These are phyloP conservation scores for Lentinula raphanica DNA, from an alignment of 768 basidiomycete genomes.

Conservation along the genomic window DNA sequence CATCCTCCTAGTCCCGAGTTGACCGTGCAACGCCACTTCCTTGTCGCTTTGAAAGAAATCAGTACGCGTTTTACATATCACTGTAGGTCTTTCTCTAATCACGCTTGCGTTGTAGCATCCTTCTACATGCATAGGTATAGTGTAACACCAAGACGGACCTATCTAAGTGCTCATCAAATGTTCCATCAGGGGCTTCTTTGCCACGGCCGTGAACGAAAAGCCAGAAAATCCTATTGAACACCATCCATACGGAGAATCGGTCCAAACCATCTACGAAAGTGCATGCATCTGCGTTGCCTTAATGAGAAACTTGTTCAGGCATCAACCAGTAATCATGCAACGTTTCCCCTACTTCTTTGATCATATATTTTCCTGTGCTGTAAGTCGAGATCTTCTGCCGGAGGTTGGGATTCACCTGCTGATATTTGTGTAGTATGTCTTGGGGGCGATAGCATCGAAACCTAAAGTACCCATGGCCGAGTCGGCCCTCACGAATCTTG, in stretches of 20 bases:
- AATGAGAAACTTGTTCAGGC: constrained; percentile 58
- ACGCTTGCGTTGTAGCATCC: constrained; percentile 34
- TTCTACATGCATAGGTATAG: constrained; percentile 56
- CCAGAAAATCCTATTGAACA: constrained; percentile 56
- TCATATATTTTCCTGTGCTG: constrained; percentile 68
- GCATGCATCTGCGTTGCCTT: constrained; percentile 65
- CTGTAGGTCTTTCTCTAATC: constrained; percentile 1
- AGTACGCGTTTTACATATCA: constrained; percentile 34
- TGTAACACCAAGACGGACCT: not conserved
- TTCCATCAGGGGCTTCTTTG: constrained; percentile 57
- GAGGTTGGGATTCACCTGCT: no score
- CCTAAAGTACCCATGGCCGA: constrained; percentile 60
- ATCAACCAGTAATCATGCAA: constrained; percentile 58
- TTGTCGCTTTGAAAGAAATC: constrained; percentile 65
- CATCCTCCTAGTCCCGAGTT: constrained; percentile 49
- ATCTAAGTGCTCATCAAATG: not conserved
- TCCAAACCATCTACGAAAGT: constrained; percentile 61
- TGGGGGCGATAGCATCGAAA: constrained; percentile 64
- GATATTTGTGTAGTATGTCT: constrained; percentile 44
- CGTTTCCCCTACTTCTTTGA: constrained; percentile 70
- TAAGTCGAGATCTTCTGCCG: no score
- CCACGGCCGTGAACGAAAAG: constrained; percentile 58
- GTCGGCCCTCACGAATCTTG: constrained; percentile 59
- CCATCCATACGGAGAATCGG: constrained; percentile 65
- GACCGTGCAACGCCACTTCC: constrained; percentile 62